phyloP scores from a whole-genome alignment of 2,329 filamentous ascomycete genomes.

The Claviceps monticola region DNA sequence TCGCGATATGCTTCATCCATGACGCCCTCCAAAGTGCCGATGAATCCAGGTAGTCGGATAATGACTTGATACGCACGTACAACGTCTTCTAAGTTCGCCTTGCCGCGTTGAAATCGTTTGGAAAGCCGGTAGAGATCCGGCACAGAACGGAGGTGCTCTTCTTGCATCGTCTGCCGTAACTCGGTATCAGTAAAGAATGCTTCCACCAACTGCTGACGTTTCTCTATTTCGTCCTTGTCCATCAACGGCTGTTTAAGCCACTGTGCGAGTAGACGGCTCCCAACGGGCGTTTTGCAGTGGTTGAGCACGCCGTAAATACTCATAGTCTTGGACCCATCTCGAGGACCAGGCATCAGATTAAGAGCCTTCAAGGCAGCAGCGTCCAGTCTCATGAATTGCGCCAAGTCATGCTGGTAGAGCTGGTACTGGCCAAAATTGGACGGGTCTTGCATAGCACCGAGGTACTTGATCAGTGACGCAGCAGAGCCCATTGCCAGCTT shows the following conservation, averaged over 20 bases:
- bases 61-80: conserved; percentile 90
- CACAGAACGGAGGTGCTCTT: conserved; percentile 84
- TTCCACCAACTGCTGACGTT: conserved; percentile 85
- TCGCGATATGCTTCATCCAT: conserved; percentile 93
- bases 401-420: conserved; percentile 90
- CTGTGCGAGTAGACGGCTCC: conserved; percentile 77
- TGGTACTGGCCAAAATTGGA: conserved; percentile 96
- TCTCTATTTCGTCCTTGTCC: conserved; percentile 77
- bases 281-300: conserved; percentile 93
- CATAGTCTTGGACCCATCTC: conserved; percentile 95
- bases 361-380: conserved; percentile 85
- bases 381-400: conserved; percentile 97
- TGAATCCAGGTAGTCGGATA: conserved; percentile 79
- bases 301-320: conserved; percentile 88
- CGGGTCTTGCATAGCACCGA: conserved; percentile 76
- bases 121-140: conserved; percentile 88
- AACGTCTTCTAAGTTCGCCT: conserved; percentile 88
- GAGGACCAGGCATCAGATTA: conserved; percentile 90
- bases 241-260: conserved; percentile 98
- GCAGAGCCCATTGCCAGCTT: conserved; percentile 95
- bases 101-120: conserved; percentile 86
- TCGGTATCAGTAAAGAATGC: conserved; percentile 90
- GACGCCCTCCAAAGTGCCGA: conserved; percentile 76
- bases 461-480: conserved; percentile 85
- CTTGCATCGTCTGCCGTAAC: conserved; percentile 88